Percentiles rank a stretch among this genome's conserved stretches.
phyloP scores from a whole-genome alignment of 2,329 filamentous ascomycete species.

The Myriosclerotinia duriaeana region DNA sequence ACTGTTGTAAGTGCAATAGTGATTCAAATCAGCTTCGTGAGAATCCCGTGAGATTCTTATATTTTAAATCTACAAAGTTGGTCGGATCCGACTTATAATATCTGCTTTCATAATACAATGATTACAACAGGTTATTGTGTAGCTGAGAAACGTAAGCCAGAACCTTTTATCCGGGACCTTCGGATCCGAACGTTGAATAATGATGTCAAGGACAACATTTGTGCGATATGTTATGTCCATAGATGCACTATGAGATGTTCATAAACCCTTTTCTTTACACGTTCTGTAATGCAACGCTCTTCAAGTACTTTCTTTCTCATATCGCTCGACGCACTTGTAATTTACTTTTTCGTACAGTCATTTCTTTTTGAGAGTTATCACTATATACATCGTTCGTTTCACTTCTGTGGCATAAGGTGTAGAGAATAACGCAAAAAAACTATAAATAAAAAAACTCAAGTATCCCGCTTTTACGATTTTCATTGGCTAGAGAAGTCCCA shows the following conservation, averaged over 20 bases:
- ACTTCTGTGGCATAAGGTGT: no score
- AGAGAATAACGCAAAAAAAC: not conserved
- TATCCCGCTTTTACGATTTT: not conserved
- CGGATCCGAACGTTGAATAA: conserved; percentile 11
- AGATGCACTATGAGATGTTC: conserved; percentile 9
- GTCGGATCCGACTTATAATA: conserved; percentile 7
- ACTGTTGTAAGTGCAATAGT: not conserved
- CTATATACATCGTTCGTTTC: not conserved
- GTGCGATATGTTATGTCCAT: conserved; percentile 8
- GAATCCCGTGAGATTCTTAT: not conserved
- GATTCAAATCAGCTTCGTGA: not conserved
- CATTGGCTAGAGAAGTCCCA: not conserved
- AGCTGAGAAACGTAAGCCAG: conserved; percentile 14
- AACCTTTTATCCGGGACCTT: not conserved
- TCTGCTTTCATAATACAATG: not conserved
- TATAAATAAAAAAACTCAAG: not conserved
- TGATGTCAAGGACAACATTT: conserved; percentile 5
- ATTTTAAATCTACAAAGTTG: not conserved
- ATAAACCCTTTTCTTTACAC: not conserved
- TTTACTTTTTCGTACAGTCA: not conserved
- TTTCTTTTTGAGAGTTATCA: not conserved
- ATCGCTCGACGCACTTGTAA: not conserved
- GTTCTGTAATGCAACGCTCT: conserved; percentile 3
- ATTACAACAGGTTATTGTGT: not conserved
- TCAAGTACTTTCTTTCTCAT: not conserved